Evolutionary conservation across 805 yeast species (phyloP).

Genomic region (Maudiozyma serrabonitensis): DNA sequence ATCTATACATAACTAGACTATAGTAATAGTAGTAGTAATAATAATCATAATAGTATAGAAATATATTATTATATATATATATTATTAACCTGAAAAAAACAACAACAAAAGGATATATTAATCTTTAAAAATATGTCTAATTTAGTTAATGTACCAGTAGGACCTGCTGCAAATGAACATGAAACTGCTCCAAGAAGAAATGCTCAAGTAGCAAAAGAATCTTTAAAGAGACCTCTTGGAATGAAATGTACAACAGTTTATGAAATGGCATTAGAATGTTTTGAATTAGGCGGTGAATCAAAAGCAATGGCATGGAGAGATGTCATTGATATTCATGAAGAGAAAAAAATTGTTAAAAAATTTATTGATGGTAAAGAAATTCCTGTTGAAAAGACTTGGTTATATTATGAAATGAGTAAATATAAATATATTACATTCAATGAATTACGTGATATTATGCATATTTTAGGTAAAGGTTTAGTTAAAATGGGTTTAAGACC

Average conservation of each 20-base stretch:
- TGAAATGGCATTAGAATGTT: constrained; percentile 58
- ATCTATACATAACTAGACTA: no score
- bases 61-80: background rate
- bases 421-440: constrained; percentile 58
- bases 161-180: constrained; percentile 54
- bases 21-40: no score
- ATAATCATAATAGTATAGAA: background rate
- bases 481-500: constrained; percentile 63
- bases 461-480: constrained; percentile 65
- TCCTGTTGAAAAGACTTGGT: constrained; percentile 79
- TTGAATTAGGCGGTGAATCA: constrained; percentile 42
- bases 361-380: constrained; percentile 64
- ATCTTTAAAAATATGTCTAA: constrained; percentile 7
- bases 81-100: background rate
- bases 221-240: constrained; percentile 53
- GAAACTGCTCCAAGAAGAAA: constrained; percentile 80
- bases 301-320: constrained; percentile 73
- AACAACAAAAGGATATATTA: background rate
- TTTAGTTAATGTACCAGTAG: constrained; percentile 46
- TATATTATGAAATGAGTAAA: constrained; percentile 65
- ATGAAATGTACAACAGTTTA: constrained; percentile 58
- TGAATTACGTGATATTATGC: constrained; percentile 42
- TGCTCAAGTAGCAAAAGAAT: constrained; percentile 33
- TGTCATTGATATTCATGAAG: constrained; percentile 61
- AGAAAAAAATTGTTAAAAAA: constrained; percentile 65